Evolutionary conservation across 2,329 filamentous ascomycete genomes (phyloP), one percentile per base, ranked within the genome.

Genomic region (Colletotrichum zoysiae): DNA sequence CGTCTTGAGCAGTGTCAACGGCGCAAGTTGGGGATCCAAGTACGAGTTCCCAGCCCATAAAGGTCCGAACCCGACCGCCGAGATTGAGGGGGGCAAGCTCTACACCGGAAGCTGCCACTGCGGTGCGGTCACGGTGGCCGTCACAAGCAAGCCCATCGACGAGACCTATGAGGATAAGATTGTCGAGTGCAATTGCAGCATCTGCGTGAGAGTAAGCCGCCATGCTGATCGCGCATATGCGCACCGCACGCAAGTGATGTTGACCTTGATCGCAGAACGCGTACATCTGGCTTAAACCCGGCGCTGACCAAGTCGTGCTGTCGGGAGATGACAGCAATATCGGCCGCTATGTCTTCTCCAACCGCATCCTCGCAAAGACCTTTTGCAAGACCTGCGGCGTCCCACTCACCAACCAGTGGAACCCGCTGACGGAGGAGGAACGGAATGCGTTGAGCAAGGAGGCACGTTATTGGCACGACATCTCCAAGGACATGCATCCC

Each of bases 101-200:
- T 86, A 87, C 75, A 83, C 83, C 18, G 87, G 86, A 11, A 83
- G 84, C 76, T 89, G 87, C 76, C 86, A 88, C 77, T 89, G 87
- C 76, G 86, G 86, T 38, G 82, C 82, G 26, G 79, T 88, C 33
- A 83, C 78, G 20, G 66, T 86, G 1, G 83, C 85, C 1, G 51
- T 87, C 46, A 81, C 79, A 62, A 79, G 79, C 68, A 82, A 82
- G 73, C 81, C 84, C 1, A 75, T 88, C 12, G 81, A 84, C 75
- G 80, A 78, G 76, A 82, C 76, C 14, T 80, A 73, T 38, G 66
- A 77, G 3, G 80, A 79, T 16, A 62, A 16, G 1, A 73, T 82
- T 6, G 33, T 78, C 1, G 83, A 86, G 62, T 88, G 86, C 79
- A 85, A 87, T 76, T 88, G 87, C 80, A 88, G 86, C 75, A 81